phyloP scores from a whole-genome alignment of 345 rosid genomes.

The Streptanthus diversifolius region DNA sequence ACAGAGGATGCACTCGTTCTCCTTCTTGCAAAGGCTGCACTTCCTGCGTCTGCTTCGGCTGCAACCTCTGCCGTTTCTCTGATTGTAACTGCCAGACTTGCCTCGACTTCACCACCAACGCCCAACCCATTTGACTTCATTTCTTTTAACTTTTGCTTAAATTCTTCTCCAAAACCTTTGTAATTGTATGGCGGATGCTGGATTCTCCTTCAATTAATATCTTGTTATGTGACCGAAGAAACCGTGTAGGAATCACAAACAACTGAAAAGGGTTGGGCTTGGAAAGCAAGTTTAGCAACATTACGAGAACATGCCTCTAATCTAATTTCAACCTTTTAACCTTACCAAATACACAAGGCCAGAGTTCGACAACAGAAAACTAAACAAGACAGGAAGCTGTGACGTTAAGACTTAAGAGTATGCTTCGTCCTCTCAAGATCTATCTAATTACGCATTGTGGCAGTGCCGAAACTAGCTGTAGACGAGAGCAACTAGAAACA shows the following conservation, averaged over 20 bases:
- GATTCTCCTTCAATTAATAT: not conserved
- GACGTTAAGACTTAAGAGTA: not conserved
- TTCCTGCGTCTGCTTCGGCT: slow-evolving; percentile 94
- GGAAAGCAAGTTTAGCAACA: not conserved
- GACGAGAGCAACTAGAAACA: not conserved
- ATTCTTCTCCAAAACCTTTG: slow-evolving; percentile 6
- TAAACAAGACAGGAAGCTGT: not conserved
- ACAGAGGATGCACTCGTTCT: slow-evolving; percentile 77
- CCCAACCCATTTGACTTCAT: slow-evolving; percentile 11
- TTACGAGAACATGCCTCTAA: not conserved
- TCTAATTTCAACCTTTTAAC: not conserved
- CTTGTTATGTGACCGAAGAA: not conserved
- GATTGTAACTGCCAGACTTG: slow-evolving; percentile 98
- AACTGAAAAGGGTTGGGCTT: not conserved
- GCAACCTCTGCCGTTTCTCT: slow-evolving; percentile 76
- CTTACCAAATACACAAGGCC: not conserved
- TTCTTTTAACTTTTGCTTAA: not conserved
- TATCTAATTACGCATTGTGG: not conserved
- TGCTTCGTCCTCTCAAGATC: not conserved
- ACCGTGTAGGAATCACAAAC: not conserved
- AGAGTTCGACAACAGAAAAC: not conserved
- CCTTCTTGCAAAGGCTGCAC: slow-evolving; percentile 95
- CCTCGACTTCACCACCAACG: slow-evolving; percentile 62
- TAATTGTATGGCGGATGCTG: not conserved
- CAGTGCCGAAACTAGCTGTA: not conserved